Percentiles rank a stretch among this genome's conserved stretches.
These are phyloP conservation scores for Xylariaceae sp. DNA, from an alignment of 2,329 filamentous ascomycete genomes.

Conservation along the genomic window DNA sequence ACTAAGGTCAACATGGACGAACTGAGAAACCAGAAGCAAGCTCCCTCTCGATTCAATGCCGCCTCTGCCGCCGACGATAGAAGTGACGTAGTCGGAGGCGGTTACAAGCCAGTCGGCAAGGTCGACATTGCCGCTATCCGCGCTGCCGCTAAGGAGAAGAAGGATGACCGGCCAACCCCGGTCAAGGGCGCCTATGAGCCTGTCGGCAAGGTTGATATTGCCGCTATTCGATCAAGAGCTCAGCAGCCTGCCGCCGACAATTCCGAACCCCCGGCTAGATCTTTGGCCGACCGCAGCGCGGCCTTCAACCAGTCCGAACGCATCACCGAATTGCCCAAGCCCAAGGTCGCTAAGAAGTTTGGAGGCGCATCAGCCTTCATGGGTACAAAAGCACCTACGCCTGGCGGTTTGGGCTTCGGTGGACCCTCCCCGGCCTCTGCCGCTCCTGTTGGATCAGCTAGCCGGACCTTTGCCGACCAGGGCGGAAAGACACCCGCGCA, in stretches of 20 bases:
- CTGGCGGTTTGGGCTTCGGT: slow-evolving; percentile 62
- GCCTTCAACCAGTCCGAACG: slow-evolving; percentile 75
- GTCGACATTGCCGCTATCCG: slow-evolving; percentile 94
- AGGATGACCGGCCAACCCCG: slow-evolving; percentile 75
- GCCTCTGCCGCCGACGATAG: slow-evolving; percentile 43
- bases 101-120: slow-evolving; percentile 91
- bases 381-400: slow-evolving; percentile 85
- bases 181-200: slow-evolving; percentile 95
- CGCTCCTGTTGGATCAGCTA: slow-evolving; percentile 70
- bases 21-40: slow-evolving; percentile 68
- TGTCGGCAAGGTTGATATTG: slow-evolving; percentile 94
- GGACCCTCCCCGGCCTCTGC: slow-evolving; percentile 57
- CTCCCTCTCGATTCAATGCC: slow-evolving; percentile 58
- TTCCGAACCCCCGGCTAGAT: slow-evolving; percentile 48
- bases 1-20: slow-evolving; percentile 93
- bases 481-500: slow-evolving; percentile 96
- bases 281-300: slow-evolving; percentile 70
- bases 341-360: slow-evolving; percentile 90
- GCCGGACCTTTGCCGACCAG: slow-evolving; percentile 89
- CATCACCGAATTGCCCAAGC: slow-evolving; percentile 84
- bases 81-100: slow-evolving; percentile 71
- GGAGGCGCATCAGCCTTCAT: slow-evolving; percentile 67
- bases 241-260: slow-evolving; percentile 53
- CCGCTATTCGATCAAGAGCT: slow-evolving; percentile 80
- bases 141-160: slow-evolving; percentile 62